Base-by-base conservation (phyloP, 2,329 filamentous ascomycete genomes). In the Ilyonectria sp. region DNA sequence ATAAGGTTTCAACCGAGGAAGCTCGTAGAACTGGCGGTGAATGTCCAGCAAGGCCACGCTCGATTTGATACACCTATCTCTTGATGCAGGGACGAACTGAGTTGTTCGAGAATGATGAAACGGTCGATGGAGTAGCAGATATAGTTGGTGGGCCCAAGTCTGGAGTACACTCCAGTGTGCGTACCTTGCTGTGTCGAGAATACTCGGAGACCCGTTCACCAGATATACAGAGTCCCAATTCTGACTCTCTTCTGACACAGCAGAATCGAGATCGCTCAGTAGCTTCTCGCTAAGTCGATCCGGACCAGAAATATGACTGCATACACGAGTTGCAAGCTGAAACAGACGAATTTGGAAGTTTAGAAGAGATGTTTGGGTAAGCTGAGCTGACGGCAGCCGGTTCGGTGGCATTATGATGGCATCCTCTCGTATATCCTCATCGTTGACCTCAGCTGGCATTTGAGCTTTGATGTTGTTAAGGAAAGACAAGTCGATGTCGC, bases 111-210 rank as follows among this genome's bases (percentile, higher is more conserved):
- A 64, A 17, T 57, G 29, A 5, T 68, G 57, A 10, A 69, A 72
- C 13, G 70, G 70, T 0, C 69, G 65, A 50, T 73, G 67, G 2
- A 73, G 49, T 9, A 73, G 65, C 11, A 73, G 61, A 31, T 73
- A 71, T 1, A 73, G 65, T 44, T 73, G 71, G 13, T 73, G 69
- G 1, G 71, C 71, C 29, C 68, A 71, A 2, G 63, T 67, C 49
- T 73, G 67, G 1, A 73, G 29, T 6, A 70, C 44, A 31, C 69
- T 69, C 71, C 69, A 71, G 35, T 71, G 59, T 4, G 69, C 69
- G 35, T 72, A 72, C 21, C 69, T 54, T 4, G 67, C 35, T 2
- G 60, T 68, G 31, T 72, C 67, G 1, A 71, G 11, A 31, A 72
- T 58, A 19, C 67, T 72, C 2, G 31, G 67, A 29, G 54, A 54